These are phyloP conservation scores for Fusarium duplospermum DNA, from an alignment of 2,329 filamentous ascomycete genomes.

Conservation along the genomic window DNA sequence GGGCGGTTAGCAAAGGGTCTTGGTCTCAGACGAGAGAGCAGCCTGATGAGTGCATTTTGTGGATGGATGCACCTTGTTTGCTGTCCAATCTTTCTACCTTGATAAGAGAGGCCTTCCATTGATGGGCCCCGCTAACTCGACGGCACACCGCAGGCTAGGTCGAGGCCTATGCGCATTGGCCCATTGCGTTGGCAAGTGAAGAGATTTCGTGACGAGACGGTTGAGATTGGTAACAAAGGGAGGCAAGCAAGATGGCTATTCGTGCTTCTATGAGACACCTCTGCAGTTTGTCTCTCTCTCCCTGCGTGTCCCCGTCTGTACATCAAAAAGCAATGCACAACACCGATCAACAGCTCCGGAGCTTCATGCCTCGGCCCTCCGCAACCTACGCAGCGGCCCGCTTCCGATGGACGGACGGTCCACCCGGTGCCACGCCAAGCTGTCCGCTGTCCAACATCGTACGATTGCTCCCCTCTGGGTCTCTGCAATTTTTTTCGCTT, in stretches of 20 bases:
- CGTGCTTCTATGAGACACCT: neutral
- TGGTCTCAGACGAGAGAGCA: neutral
- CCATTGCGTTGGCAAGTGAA: neutral
- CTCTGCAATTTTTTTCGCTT: neutral
- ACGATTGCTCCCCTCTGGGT: conserved; percentile 32
- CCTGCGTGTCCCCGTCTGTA: neutral
- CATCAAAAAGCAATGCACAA: neutral
- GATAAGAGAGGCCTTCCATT: neutral
- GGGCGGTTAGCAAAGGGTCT: neutral
- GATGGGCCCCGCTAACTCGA: neutral
- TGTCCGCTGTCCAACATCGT: conserved; percentile 34
- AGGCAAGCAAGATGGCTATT: neutral
- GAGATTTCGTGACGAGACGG: neutral
- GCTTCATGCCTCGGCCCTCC: conserved; percentile 11
- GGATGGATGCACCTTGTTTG: neutral
- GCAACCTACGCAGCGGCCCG: conserved; percentile 36
- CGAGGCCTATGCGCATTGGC: neutral
- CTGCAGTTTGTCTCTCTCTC: neutral
- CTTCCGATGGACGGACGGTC: conserved; percentile 41
- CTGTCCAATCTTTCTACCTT: neutral
- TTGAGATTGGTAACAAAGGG: neutral
- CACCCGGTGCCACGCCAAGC: conserved; percentile 39
- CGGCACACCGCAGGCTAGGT: neutral
- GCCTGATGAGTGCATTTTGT: neutral
- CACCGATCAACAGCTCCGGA: conserved; percentile 12